Conservation (phyloP, 805 yeast genomes). For the Ogataea salicorniae region DNA sequence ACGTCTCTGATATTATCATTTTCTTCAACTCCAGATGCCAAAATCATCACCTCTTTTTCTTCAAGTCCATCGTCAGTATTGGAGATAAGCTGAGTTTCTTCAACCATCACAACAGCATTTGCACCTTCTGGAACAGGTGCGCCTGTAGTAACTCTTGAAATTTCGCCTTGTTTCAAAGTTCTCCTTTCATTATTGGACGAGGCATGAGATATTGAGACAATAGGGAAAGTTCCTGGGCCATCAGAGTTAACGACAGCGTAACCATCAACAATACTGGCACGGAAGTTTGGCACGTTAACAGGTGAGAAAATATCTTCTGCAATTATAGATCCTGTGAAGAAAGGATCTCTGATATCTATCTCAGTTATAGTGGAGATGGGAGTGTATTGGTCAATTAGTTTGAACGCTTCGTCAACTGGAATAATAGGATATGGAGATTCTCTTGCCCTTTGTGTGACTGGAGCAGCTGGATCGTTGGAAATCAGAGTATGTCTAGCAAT, state of each 20-base stretch:
- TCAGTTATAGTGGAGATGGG: slow-evolving; percentile 25
- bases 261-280: slow-evolving; percentile 56
- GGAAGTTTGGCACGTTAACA: slow-evolving; percentile 40
- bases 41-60: slow-evolving; percentile 36
- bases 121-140: slow-evolving; percentile 54
- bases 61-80: slow-evolving; percentile 35
- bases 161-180: slow-evolving; percentile 25
- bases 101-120: slow-evolving; percentile 50
- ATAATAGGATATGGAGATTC: slow-evolving; percentile 46
- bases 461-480: slow-evolving; percentile 31
- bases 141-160: slow-evolving; percentile 49
- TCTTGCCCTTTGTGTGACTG: slow-evolving; percentile 39
- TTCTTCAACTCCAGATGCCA: slow-evolving; percentile 34
- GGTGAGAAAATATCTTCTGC: slow-evolving; percentile 39
- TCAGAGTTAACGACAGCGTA: slow-evolving; percentile 44
- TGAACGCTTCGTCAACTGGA: slow-evolving; percentile 36
- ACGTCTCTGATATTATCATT: slow-evolving; percentile 43
- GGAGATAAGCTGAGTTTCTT: slow-evolving; percentile 39
- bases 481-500: slow-evolving; percentile 34
- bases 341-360: slow-evolving; percentile 24
- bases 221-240: slow-evolving; percentile 41
- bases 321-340: slow-evolving; percentile 33
- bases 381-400: slow-evolving; percentile 29
- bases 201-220: slow-evolving; percentile 40
- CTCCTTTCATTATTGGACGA: slow-evolving; percentile 23